phyloP scores from a whole-genome alignment of 1,284 basidiomycete genomes.

The Xerocomus cyaneibrunnescens region DNA sequence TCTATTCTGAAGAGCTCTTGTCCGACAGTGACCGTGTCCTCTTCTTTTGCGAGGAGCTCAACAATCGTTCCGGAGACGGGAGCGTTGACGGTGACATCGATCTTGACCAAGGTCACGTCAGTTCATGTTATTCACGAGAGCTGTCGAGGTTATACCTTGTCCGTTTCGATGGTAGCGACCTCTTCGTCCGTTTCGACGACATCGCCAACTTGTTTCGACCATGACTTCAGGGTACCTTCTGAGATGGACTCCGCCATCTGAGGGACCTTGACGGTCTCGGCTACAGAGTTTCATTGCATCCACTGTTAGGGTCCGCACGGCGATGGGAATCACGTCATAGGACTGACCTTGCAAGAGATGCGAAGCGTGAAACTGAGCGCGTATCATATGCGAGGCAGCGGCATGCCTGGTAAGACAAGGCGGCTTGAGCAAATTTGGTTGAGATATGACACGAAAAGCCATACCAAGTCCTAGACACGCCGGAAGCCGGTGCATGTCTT shows the following conservation, averaged over 20 bases:
- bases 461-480: slow-evolving; percentile 55
- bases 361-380: slow-evolving; percentile 67
- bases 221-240: slow-evolving; percentile 95
- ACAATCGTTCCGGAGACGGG: slow-evolving; percentile 87
- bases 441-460: slow-evolving; percentile 20
- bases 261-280: slow-evolving; percentile 93
- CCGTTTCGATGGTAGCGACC: slow-evolving; percentile 97
- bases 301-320: slow-evolving; percentile 11
- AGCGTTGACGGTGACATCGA: slow-evolving; percentile 97
- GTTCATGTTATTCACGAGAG: not conserved
- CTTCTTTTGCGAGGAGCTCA: slow-evolving; percentile 86
- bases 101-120: slow-evolving; percentile 49
- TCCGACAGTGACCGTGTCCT: slow-evolving; percentile 93
- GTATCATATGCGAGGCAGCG: slow-evolving; percentile 45
- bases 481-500: slow-evolving; percentile 38
- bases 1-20: slow-evolving; percentile 95
- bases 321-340: slow-evolving; percentile 13
- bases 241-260: slow-evolving; percentile 99
- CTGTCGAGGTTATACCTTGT: slow-evolving; percentile 68
- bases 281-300: slow-evolving; percentile 37
- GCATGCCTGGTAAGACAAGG: slow-evolving; percentile 41
- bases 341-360: slow-evolving; percentile 63
- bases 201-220: slow-evolving; percentile 94
- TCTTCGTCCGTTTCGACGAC: slow-evolving; percentile 92
- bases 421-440: slow-evolving; percentile 1